Conservation (phyloP, 768 basidiomycete species). For the Naganishia vishniacii region DNA sequence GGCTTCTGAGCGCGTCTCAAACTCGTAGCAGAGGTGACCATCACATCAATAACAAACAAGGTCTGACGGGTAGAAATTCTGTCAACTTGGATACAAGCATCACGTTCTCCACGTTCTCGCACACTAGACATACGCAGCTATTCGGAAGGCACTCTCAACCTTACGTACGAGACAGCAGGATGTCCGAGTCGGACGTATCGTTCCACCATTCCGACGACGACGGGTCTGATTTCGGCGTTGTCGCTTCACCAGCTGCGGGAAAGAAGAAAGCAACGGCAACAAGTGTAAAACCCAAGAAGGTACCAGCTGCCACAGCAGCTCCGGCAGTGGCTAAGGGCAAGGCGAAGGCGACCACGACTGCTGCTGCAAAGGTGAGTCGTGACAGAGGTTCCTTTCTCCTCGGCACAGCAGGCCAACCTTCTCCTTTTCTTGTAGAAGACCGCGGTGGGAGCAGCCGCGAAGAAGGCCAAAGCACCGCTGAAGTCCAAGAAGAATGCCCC, state of each 20-base stretch:
- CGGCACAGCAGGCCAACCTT: slow-evolving; percentile 3
- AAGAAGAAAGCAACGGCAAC: slow-evolving; percentile 39
- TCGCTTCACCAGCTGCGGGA: slow-evolving; percentile 10
- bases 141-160: too few relatives aligned
- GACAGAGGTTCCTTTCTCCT: not conserved
- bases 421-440: slow-evolving; percentile 16
- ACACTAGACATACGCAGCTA: too few relatives aligned
- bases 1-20: too few relatives aligned
- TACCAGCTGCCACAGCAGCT: slow-evolving; percentile 51
- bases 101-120: too few relatives aligned
- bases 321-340: slow-evolving; percentile 52
- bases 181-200: slow-evolving; percentile 16
- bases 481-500: slow-evolving; percentile 49
- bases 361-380: slow-evolving; percentile 32
- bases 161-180: not conserved
- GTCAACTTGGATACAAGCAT: not conserved
- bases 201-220: slow-evolving; percentile 21
- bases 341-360: slow-evolving; percentile 50
- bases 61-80: slow-evolving; percentile 2
- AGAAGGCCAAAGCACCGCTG: slow-evolving; percentile 61
- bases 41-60: slow-evolving; percentile 14
- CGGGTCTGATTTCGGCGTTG: slow-evolving; percentile 18
- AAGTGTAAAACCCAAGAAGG: slow-evolving; percentile 1
- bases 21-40: too few relatives aligned
- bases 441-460: slow-evolving; percentile 25